Evolutionary conservation across 2,329 filamentous ascomycete species (phyloP), one percentile per base, ranked within the genome.

Genomic region (Volutella citrinella): DNA sequence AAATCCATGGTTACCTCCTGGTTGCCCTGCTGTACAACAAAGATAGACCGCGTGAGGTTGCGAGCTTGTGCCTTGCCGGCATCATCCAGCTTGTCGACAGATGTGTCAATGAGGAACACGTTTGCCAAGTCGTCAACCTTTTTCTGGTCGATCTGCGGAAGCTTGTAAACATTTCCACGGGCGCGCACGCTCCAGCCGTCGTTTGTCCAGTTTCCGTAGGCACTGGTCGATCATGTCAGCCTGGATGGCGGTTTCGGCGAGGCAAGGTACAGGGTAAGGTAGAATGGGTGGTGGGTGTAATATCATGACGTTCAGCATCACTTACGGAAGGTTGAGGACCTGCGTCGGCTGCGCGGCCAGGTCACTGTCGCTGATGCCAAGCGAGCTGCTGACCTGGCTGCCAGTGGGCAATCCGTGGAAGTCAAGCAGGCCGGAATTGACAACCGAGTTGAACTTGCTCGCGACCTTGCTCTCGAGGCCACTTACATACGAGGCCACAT

Each of bases 161-260:
- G 75, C 59, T 88, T 89, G 69, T 82, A 90, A n/a, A 89, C 80
- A 51, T 88, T 88, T 47, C 85, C 86, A 46, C 84, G 85, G 43
- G 89, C 77, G 18, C 84, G 74, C 5, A 89, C 71, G 43, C 81
- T 87, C 86, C 86, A 90, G 20, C 82, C 82, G 38, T 78, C 61
- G n/a, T 80, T 69, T 2, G 85, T 89, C 79, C 82, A 90, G 45
- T 90, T 90, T n/a, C 72, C 85, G 46, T 84, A 84, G 10, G 68
- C 67, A n/a, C 68, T 72, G 32, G 5, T 8, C 11, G 10, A 9
- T 14, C 19, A 4, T 11, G 17, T 36, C 9, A 39, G 17, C 32
- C 7, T 28, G 22, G n/a, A 14, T 16, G 38, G 35, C 25, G 41
- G 18, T 3, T 25, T 11, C 7, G 10, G 16, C 5, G 6, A 5